Evolutionary conservation across 352 stramenopile species (phyloP).

Genomic region (Globisporangium ultimum): DNA sequence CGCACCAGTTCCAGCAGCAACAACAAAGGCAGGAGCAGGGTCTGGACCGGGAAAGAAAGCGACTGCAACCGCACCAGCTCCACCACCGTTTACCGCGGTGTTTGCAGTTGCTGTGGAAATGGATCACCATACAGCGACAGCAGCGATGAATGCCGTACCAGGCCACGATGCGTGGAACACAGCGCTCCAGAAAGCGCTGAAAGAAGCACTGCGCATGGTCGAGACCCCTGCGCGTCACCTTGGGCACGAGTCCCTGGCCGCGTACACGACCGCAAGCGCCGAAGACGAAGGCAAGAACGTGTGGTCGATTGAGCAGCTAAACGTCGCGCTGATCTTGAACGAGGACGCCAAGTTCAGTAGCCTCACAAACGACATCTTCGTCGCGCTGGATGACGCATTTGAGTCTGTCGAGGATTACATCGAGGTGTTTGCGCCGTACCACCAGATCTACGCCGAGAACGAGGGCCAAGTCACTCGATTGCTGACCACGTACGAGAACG

Average conservation of each 20-base stretch:
- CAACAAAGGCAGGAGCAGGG: not conserved
- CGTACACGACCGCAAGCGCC: slow-evolving; percentile 76
- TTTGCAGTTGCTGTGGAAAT: slow-evolving; percentile 71
- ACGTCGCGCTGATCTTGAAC: slow-evolving; percentile 80
- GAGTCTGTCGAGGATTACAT: slow-evolving; percentile 86
- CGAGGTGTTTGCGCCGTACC: slow-evolving; percentile 87
- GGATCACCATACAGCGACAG: slow-evolving; percentile 20
- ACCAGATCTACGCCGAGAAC: slow-evolving; percentile 87
- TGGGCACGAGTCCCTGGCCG: slow-evolving; percentile 66
- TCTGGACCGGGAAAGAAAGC: no score
- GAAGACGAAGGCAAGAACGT: slow-evolving; percentile 83
- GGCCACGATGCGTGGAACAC: slow-evolving; percentile 72
- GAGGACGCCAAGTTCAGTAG: slow-evolving; percentile 79
- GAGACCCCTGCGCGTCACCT: slow-evolving; percentile 85
- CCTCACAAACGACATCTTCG: slow-evolving; percentile 85
- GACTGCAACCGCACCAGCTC: not conserved
- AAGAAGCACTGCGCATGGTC: slow-evolving; percentile 85
- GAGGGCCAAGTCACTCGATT: slow-evolving; percentile 61
- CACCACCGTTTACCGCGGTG: slow-evolving; percentile 42
- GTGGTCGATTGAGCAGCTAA: slow-evolving; percentile 76
- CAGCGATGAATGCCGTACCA: slow-evolving; percentile 45
- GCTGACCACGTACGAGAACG: slow-evolving; percentile 63
- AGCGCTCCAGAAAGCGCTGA: slow-evolving; percentile 68
- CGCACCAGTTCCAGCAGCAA: not conserved
- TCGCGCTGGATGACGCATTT: slow-evolving; percentile 76